Evolutionary conservation across 768 basidiomycete species (phyloP).

Genomic region (Tulasnella sp.): DNA sequence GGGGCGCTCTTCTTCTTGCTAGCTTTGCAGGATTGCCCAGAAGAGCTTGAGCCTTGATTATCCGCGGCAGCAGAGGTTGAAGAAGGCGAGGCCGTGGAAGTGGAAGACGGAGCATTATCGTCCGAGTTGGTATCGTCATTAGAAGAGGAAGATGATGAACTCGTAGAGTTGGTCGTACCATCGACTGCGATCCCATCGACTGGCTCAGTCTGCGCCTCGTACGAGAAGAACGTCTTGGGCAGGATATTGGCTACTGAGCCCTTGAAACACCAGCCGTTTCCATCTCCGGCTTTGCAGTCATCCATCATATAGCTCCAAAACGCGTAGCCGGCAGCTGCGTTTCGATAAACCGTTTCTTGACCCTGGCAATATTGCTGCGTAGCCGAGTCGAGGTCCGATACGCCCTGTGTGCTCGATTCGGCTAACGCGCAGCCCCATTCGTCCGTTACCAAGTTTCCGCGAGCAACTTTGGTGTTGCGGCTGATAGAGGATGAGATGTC

Average conservation of each 20-base stretch:
- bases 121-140: constrained; percentile 1
- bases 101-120: neutral
- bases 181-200: neutral
- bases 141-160: constrained; percentile 29
- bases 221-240: constrained; percentile 56
- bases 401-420: constrained; percentile 47
- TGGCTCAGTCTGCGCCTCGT: constrained; percentile 36
- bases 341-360: constrained; percentile 57
- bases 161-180: constrained; percentile 27
- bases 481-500: constrained; percentile 33
- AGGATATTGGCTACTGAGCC: constrained; percentile 54
- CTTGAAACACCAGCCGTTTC: constrained; percentile 68
- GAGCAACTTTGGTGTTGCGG: constrained; percentile 36
- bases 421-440: constrained; percentile 54
- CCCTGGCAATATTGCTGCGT: constrained; percentile 51
- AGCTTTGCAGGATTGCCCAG: constrained; percentile 4
- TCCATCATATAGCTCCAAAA: constrained; percentile 62
- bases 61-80: neutral
- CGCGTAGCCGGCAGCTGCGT: constrained; percentile 56
- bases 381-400: constrained; percentile 45
- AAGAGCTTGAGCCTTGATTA: neutral
- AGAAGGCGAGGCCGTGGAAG: neutral
- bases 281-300: constrained; percentile 55
- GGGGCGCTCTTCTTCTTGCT: neutral
- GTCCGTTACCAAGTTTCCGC: constrained; percentile 46